Evolutionary conservation across 768 basidiomycete species (phyloP).

Genomic region (Terana coerulea): DNA sequence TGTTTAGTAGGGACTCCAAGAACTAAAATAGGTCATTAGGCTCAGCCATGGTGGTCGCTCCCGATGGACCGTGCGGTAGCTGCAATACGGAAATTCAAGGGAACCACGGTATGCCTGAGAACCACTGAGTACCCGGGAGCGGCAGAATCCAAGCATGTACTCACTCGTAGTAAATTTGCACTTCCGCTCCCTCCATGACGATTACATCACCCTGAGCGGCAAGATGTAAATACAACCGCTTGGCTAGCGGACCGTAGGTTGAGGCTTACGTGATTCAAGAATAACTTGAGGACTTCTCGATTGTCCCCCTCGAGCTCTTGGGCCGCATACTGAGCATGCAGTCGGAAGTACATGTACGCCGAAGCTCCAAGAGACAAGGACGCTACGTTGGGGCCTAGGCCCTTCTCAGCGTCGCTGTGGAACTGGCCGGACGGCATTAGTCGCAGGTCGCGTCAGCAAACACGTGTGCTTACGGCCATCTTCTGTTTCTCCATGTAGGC

Average conservation of each 20-base stretch:
- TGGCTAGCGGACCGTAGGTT: slow-evolving; percentile 6
- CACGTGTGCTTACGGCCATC: slow-evolving; percentile 60
- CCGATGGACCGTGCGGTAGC: slow-evolving; percentile 72
- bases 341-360: slow-evolving; percentile 77
- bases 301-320: slow-evolving; percentile 23
- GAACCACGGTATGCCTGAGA: slow-evolving; percentile 68
- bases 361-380: slow-evolving; percentile 74
- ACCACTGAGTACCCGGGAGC: not conserved
- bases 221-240: not conserved
- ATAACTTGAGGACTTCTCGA: slow-evolving; percentile 45
- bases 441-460: not conserved
- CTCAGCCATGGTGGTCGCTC: slow-evolving; percentile 21
- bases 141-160: slow-evolving; percentile 18
- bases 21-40: too few species aligned
- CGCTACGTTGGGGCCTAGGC: slow-evolving; percentile 69
- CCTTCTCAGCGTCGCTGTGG: slow-evolving; percentile 75
- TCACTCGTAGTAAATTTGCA: slow-evolving; percentile 73
- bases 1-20: too few species aligned
- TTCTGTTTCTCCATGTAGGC: slow-evolving; percentile 85
- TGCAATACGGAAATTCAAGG: slow-evolving; percentile 72
- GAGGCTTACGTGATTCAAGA: slow-evolving; percentile 59
- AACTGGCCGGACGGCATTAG: slow-evolving; percentile 40
- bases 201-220: slow-evolving; percentile 63
- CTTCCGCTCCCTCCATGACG: slow-evolving; percentile 68
- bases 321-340: slow-evolving; percentile 33